Percentiles rank a stretch among this genome's conserved stretches.
Conservation (phyloP, 1,284 basidiomycete genomes). For the Ustilago sp. region DNA sequence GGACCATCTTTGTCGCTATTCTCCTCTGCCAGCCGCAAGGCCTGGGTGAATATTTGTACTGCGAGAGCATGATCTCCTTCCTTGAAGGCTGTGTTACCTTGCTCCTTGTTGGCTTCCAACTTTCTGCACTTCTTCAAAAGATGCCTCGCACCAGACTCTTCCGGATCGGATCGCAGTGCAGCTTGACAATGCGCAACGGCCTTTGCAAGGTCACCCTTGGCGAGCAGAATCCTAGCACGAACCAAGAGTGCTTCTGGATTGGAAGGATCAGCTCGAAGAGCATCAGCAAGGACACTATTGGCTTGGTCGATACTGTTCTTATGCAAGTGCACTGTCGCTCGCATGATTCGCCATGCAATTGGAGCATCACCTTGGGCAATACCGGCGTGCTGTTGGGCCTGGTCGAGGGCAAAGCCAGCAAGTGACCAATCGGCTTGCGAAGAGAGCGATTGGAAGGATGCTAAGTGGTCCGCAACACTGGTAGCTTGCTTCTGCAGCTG, state of each 20-base stretch:
- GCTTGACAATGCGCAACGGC: slow-evolving; percentile 79
- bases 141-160: slow-evolving; percentile 77
- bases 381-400: slow-evolving; percentile 52
- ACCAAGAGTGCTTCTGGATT: slow-evolving; percentile 84
- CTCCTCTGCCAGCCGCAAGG: slow-evolving; percentile 54
- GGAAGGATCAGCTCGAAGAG: slow-evolving; percentile 78
- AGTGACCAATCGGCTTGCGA: slow-evolving; percentile 73
- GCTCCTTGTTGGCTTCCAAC: slow-evolving; percentile 84
- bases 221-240: slow-evolving; percentile 83
- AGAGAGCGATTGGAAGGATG: slow-evolving; percentile 77
- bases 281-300: slow-evolving; percentile 74
- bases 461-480: slow-evolving; percentile 54
- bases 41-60: slow-evolving; percentile 72
- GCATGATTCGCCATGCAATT: slow-evolving; percentile 50
- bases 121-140: slow-evolving; percentile 81
- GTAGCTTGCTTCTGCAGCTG: slow-evolving; percentile 52
- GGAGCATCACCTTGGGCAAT: slow-evolving; percentile 53
- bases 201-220: slow-evolving; percentile 78
- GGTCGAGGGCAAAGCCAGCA: slow-evolving; percentile 58
- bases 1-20: slow-evolving; percentile 50
- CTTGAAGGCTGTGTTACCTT: slow-evolving; percentile 85
- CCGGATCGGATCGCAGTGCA: slow-evolving; percentile 83
- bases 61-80: slow-evolving; percentile 76
- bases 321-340: slow-evolving; percentile 51
- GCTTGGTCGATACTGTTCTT: slow-evolving; percentile 61